phyloP scores from a whole-genome alignment of 495 filamentous ascomycete species.

The Penicillium desertorum region DNA sequence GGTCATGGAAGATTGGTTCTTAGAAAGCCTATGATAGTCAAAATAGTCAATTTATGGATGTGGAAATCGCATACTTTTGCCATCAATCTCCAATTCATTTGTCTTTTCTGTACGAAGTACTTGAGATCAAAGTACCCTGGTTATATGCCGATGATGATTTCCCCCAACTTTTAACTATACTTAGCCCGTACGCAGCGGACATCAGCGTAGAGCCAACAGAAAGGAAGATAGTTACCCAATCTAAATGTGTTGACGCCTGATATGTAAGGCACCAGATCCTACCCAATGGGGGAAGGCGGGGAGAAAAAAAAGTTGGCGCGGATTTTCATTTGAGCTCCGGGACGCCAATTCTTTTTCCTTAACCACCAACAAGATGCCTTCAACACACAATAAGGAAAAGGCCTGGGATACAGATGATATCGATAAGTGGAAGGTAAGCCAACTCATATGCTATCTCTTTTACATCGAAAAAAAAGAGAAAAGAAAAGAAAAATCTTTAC shows the following conservation, averaged over 20 bases:
- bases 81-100: not conserved
- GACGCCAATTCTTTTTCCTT: conserved; percentile 17
- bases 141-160: not conserved
- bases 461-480: not conserved
- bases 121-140: not conserved
- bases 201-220: not conserved
- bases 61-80: not conserved
- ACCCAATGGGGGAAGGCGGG: conserved; percentile 37
- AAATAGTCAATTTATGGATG: not conserved
- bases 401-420: conserved; percentile 98
- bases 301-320: conserved; percentile 45
- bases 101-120: not conserved
- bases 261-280: conserved; percentile 12
- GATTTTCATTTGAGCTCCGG: conserved; percentile 31
- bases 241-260: conserved; percentile 16
- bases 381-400: conserved; percentile 90
- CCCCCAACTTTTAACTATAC: not conserved
- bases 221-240: not conserved
- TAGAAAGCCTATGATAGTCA: too few species aligned
- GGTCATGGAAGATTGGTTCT: not conserved
- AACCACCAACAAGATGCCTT: conserved; percentile 66
- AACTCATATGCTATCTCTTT: not conserved
- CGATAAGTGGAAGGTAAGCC: conserved; percentile 86
- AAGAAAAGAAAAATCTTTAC: not conserved
- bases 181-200: not conserved